Evolutionary conservation across 768 basidiomycete genomes (phyloP), one percentile per base, ranked within the genome.

Genomic region (Amanita thiersii): DNA sequence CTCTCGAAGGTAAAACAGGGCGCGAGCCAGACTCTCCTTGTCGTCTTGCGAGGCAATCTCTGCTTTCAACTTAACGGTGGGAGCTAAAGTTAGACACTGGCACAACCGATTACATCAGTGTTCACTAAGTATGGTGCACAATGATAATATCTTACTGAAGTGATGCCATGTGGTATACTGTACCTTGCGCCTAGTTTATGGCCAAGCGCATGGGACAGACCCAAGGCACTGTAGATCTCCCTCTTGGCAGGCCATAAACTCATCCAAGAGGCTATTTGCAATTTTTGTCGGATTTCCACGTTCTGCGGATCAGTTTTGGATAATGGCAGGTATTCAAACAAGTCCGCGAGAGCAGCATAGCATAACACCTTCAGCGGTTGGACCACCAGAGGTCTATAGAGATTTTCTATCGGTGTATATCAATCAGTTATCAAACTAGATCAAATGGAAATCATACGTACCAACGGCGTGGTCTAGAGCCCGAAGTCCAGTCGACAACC

Each of bases 241-340:
- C 67, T 44, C 51, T 72, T 77, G 31, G 68, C 58, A 0, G 84
- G 83, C 82, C 81, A 86, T 8, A 84, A 49, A 47, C 80, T 84
- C 81, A 85, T 84, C 86, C 83, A 87, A 1, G 82, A 73, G 2
- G 84, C 86, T 30, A 87, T 42, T 55, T 85, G 75, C 10, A 86
- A 65, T 54, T 72, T 79, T 51, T 86, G 81, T 11, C 86, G 74
- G 39, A 65, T 56, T n/a, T 67, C 70, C 25, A 87, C 46, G 45
- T 75, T 65, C 19, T 58, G 51, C 0, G 81, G 77, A 46, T 81
- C 59, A 10, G 66, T 73, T 55, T 79, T 84, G 18, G 76, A 78
- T 40, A 61, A 56, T 0, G 83, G 81, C 9, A 90, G 71, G 56
- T 81, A 84, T 45, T 69, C 76, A 66, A 88, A 87, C 18, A 88